A percentile compares a stretch with the other conserved stretches of the same genome.
phyloP scores from a whole-genome alignment of 208 protist species.

The Leishmania lainsoni region DNA sequence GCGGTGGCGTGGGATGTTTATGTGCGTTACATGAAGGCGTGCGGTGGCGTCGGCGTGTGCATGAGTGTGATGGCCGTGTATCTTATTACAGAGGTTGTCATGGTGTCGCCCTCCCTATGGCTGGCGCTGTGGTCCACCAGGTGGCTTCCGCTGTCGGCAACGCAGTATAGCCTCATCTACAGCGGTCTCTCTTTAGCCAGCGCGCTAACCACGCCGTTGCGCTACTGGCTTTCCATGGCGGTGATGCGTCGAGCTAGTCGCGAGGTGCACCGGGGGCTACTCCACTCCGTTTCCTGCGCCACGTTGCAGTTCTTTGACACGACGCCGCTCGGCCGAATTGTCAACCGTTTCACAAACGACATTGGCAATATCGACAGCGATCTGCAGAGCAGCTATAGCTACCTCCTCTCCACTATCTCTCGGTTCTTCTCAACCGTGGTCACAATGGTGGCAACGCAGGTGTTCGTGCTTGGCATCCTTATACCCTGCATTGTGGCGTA shows the following conservation, averaged over 20 bases:
- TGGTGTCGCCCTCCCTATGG: conserved; percentile 36
- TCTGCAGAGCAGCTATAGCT: conserved; percentile 44
- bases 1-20: conserved; percentile 43
- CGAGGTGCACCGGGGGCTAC: conserved; percentile 46
- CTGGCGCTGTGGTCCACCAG: conserved; percentile 60
- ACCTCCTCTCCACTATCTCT: conserved; percentile 16
- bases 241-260: conserved; percentile 35
- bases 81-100: conserved; percentile 29
- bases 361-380: conserved; percentile 68
- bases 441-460: conserved; percentile 18
- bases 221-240: conserved; percentile 18
- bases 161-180: conserved; percentile 14
- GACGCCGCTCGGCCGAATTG: conserved; percentile 53
- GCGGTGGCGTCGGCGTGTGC: conserved; percentile 4
- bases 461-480: conserved; percentile 33
- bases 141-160: conserved; percentile 15
- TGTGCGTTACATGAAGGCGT: conserved; percentile 39
- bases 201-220: conserved; percentile 3
- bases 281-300: conserved; percentile 43
- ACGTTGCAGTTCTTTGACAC: conserved; percentile 60
- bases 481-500: conserved; percentile 43
- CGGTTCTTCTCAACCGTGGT: conserved; percentile 28
- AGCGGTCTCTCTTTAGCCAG: conserved; percentile 3
- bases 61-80: conserved; percentile 45
- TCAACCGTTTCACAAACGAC: conserved; percentile 85